Evolutionary conservation across 192 early-diverging fungal species (phyloP), one percentile per base, ranked within the genome.

Genomic region (Podila minutissima): DNA sequence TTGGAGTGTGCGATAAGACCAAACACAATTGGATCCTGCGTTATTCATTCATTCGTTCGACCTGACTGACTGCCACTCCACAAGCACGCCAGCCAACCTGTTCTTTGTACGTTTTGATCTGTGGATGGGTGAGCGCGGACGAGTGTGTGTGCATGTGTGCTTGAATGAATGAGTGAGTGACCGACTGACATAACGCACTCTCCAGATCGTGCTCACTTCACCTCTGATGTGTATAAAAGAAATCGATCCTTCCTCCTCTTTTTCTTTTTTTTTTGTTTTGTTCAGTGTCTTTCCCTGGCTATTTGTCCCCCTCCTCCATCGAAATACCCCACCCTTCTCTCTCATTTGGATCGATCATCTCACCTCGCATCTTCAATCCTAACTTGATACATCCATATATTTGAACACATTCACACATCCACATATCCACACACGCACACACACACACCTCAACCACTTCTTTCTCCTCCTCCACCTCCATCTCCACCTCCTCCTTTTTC

Each of bases 221-320:
- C n/a, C 6, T 60, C 17, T 26, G 29, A 29, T 38, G 22, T 13
- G 24, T 71, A 71, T 71, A 78, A 78, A 78, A 67, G 68, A 38
- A 17, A 26, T 31, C 53, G 48, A 28, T 15, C 22, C 12, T 49
- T 24, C 33, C 38, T 33, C 24, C 22, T 59, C 13, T 61, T 69
- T 51, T 29, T 60, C 2, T 65, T 59, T 51, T 22, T 70, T 69
- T 69, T 15, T 57, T 69, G 22, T 59, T 32, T 5, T 59, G 22
- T 33, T 29, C 32, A 35, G 29, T 20, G 29, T 31, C 26, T 66
- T 29, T 66, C 58, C 58, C 61, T 71, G 63, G 59, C 59, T 62
- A 15, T 12, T 70, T 37, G 29, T 69, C 51, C 50, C 37, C 41
- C 37, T 46, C 41, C 22, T 33, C 35, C 53, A 26, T 35, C 24